Base-by-base conservation (phyloP, 129 eudicot species). In the Mikania micrantha region DNA sequence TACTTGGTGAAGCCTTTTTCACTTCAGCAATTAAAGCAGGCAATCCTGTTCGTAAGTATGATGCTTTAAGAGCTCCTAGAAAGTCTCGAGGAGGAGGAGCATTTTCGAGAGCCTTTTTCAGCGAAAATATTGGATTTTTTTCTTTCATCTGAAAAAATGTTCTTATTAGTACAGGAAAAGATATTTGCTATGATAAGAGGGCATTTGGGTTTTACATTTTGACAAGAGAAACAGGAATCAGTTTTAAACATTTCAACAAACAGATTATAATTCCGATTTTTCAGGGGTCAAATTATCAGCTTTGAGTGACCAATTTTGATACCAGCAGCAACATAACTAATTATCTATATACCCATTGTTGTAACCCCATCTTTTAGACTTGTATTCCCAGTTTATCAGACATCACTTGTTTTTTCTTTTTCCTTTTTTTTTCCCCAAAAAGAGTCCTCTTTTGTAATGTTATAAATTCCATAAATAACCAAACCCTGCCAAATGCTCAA, bases 1-100 rank as follows among this genome's bases (percentile, higher is more conserved):
- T 86, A 82, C 96, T 88, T 7, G 99, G 99, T 28, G 99, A 93
- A 70, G 99, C 99, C 81, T 93, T 93, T 82, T 93, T 93, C 73
- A 93, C 96, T 81, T 93, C 98, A 31, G 98, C 98, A 67, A 93
- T 93, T 67, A 93, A 70, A 67, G 85, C 97, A 65, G 99, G 99
- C 36, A 87, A 72, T 15, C 93, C 93, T 42, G 99, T 94, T 74
- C 85, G 83, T 63, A 57, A 45, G 69, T 87, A 64, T 56, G 99
- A 77, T 19, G 80, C 82, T 67, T 83, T 87, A 45, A 94, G 87
- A 70, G 99, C 92, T 54, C 97, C 95, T 22, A 89, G 12, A 74
- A 94, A 94, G 65, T 94, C 93, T 79, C 93, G 77, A 22, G 79
- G 45, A 19, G 95, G 90, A 67, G 88, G 88, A 42, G 81, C 92